phyloP scores from a whole-genome alignment of 108 stramenopile genomes.

The Fragilaria crotonensis region DNA sequence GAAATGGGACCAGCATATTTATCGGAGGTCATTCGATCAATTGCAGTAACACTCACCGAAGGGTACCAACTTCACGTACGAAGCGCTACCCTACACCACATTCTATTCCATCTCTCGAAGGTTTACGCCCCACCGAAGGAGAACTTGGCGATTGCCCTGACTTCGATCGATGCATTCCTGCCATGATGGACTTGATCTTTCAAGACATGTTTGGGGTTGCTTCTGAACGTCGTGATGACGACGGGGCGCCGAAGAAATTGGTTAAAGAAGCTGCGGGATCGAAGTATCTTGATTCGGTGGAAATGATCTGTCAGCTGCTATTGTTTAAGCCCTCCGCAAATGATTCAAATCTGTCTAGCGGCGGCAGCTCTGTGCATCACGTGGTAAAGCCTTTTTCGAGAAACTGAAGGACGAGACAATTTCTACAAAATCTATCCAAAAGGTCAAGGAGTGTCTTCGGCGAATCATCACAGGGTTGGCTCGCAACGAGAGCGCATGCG shows the following conservation, averaged over 20 bases:
- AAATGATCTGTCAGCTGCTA: conserved; percentile 58
- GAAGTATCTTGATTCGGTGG: conserved; percentile 74
- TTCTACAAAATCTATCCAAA: conserved; percentile 24
- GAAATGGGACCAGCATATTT: conserved; percentile 70
- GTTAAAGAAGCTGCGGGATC: conserved; percentile 85
- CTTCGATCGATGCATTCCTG: conserved; percentile 66
- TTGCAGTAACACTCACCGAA: conserved; percentile 72
- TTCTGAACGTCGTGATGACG: conserved; percentile 70
- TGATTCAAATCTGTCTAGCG: not conserved
- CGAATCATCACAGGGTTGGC: conserved; percentile 85
- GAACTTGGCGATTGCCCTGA: conserved; percentile 1
- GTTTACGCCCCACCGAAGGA: conserved; percentile 18
- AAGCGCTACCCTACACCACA: conserved; percentile 71
- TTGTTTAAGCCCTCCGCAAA: conserved; percentile 53
- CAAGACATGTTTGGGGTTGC: conserved; percentile 83
- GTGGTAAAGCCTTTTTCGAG: conserved; percentile 64
- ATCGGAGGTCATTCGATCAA: conserved; percentile 69
- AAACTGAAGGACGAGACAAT: conserved; percentile 39
- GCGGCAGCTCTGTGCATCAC: conserved; percentile 45
- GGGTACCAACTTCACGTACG: conserved; percentile 92
- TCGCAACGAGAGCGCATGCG: conserved; percentile 74
- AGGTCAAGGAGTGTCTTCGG: conserved; percentile 74
- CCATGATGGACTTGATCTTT: conserved; percentile 77
- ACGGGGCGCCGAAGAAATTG: conserved; percentile 59
- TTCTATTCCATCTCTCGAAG: conserved; percentile 42